Percentiles rank a stretch among this genome's conserved stretches.
These are phyloP conservation scores for Endoconidiophora laricicola DNA, from an alignment of 2,329 filamentous ascomycete genomes.

Conservation along the genomic window DNA sequence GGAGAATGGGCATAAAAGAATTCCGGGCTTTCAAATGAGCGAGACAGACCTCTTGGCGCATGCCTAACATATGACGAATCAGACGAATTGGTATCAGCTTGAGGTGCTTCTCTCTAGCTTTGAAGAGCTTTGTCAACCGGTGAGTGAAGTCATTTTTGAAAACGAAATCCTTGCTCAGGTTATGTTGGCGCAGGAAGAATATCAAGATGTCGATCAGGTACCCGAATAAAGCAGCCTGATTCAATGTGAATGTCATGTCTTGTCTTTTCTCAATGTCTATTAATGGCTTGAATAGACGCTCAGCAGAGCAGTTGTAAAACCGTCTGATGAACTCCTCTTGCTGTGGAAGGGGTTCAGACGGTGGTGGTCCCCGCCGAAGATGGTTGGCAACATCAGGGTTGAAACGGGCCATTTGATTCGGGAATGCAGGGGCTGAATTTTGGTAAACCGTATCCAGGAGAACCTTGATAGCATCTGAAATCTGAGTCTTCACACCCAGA, in stretches of 20 bases:
- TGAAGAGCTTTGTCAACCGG: constrained; percentile 67
- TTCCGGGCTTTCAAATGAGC: constrained; percentile 68
- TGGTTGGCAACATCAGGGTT: constrained; percentile 11
- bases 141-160: constrained; percentile 61
- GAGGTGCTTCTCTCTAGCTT: constrained; percentile 76
- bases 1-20: constrained; percentile 68
- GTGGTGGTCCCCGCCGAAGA: constrained; percentile 27
- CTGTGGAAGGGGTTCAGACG: constrained; percentile 43
- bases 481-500: constrained; percentile 84
- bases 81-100: constrained; percentile 92
- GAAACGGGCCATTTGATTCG: constrained; percentile 17
- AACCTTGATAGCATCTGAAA: constrained; percentile 89
- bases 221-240: constrained; percentile 77
- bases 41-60: constrained; percentile 85
- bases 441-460: constrained; percentile 50
- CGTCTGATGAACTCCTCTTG: constrained; percentile 72
- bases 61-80: constrained; percentile 68
- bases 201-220: constrained; percentile 86
- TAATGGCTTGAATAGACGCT: constrained; percentile 72
- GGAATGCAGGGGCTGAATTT: constrained; percentile 20
- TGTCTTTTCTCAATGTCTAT: constrained; percentile 57
- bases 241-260: constrained; percentile 56
- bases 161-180: constrained; percentile 77
- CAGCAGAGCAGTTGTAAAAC: constrained; percentile 80
- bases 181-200: constrained; percentile 85